Conservation (phyloP, 2,329 filamentous ascomycete species). For the Cordyceps tenuipes region DNA sequence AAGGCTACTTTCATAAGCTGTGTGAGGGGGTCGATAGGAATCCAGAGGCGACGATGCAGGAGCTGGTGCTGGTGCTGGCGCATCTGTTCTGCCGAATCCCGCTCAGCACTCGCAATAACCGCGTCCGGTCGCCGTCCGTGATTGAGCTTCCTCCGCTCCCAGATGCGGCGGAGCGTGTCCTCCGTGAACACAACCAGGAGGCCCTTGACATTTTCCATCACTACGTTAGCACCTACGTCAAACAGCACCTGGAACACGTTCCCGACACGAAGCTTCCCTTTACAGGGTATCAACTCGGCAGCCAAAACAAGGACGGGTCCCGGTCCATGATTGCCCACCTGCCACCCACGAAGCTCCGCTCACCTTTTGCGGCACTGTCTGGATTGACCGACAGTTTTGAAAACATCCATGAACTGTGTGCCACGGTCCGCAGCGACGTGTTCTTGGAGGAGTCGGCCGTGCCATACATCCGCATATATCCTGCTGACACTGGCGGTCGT, state of each 20-base stretch:
- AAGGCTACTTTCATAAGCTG: slow-evolving; percentile 58
- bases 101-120: slow-evolving; percentile 36
- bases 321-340: slow-evolving; percentile 18
- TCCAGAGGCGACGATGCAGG: slow-evolving; percentile 41
- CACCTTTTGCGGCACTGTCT: slow-evolving; percentile 64
- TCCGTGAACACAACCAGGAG: slow-evolving; percentile 55
- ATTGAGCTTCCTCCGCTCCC: slow-evolving; percentile 60
- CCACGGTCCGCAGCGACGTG: slow-evolving; percentile 55
- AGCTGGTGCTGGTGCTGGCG: slow-evolving; percentile 59
- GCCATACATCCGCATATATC: slow-evolving; percentile 56
- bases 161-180: slow-evolving; percentile 42
- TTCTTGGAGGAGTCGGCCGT: slow-evolving; percentile 69
- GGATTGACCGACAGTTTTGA: slow-evolving; percentile 56
- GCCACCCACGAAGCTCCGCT: slow-evolving; percentile 44
- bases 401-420: slow-evolving; percentile 59
- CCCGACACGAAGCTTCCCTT: slow-evolving; percentile 52
- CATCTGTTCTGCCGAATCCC: slow-evolving; percentile 60
- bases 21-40: slow-evolving; percentile 48
- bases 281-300: slow-evolving; percentile 25
- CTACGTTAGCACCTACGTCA: slow-evolving; percentile 62
- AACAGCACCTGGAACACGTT: slow-evolving; percentile 47
- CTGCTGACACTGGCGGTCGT: slow-evolving; percentile 38
- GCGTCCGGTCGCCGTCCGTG: slow-evolving; percentile 49
- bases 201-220: slow-evolving; percentile 57
- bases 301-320: slow-evolving; percentile 15